Base-by-base conservation (phyloP, 2,329 filamentous ascomycete genomes). In the Emergomyces pasteurianus region DNA sequence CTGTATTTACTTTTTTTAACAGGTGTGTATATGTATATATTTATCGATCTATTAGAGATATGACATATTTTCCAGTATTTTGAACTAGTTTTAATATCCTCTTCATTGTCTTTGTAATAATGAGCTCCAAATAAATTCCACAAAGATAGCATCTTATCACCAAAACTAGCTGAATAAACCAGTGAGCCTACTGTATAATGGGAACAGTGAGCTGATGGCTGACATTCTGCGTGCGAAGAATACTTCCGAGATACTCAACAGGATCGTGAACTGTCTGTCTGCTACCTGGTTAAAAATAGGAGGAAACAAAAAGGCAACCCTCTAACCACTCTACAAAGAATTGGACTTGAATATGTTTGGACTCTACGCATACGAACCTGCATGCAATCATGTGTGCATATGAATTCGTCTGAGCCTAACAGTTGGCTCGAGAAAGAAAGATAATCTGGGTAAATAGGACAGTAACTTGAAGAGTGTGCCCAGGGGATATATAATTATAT, bases 391-490 rank as follows among this genome's bases (percentile, higher is more conserved):
- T 26, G 23, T 7, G 26, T 36, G 12, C 54, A 40, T 36, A 26
- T 56, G 18, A 12, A 36, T 36, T 34, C 8, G 12, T 53, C 34
- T 36, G 49, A 34, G 28, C 7, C 49, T 31, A 31, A 31, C 18
- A 9, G 31, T n/a, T 34, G 26, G 18, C 10, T 50, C 4, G 10
- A 50, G 18, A 50, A 26, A 16, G 23, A 18, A 31, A 14, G 21
- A n/a, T 8, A 16, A 21, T n/a, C 49, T 61, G 59, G 60, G 62
- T 55, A 60, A 61, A 47, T 61, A 60, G 62, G 59, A 65, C 62
- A 61, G 63, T 50, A 64, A 52, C 55, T 54, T 60, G 62, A 62
- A 64, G 64, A 65, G 3, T 6, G 3, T 3, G 23, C 23, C 46
- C 9, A 12, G 43, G 1, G 0, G 23, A 23, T 46, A 10, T 23